phyloP scores from a whole-genome alignment of 2,329 filamentous ascomycete species.

The Annulohypoxylon truncatum region DNA sequence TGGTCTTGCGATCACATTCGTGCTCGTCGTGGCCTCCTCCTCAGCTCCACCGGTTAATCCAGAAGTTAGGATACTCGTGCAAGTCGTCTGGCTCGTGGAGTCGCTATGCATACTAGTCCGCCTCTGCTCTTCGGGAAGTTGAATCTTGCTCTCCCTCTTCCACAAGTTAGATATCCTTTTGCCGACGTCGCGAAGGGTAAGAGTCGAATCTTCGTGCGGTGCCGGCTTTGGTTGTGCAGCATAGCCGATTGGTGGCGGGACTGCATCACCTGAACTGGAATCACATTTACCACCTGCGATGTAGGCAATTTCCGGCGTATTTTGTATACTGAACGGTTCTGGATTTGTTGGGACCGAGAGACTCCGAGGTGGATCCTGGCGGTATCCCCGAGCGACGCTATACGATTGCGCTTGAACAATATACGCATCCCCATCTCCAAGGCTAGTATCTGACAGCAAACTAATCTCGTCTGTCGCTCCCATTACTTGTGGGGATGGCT shows the following conservation, averaged over 20 bases:
- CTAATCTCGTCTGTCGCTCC: conserved; percentile 41
- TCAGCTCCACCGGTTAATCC: conserved; percentile 44
- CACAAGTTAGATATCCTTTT: conserved; percentile 46
- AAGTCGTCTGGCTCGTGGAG: conserved; percentile 45
- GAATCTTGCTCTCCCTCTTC: conserved; percentile 42
- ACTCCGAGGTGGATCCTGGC: conserved; percentile 24
- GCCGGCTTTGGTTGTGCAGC: conserved; percentile 29
- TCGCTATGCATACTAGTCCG: conserved; percentile 45
- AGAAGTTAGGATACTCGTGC: conserved; percentile 49
- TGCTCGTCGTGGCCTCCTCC: conserved; percentile 44
- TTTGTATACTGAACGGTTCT: conserved; percentile 50
- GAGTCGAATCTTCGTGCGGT: conserved; percentile 33
- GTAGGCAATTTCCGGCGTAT: conserved; percentile 50
- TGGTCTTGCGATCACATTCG: conserved; percentile 45
- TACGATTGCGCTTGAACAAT: conserved; percentile 38
- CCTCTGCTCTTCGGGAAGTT: conserved; percentile 32
- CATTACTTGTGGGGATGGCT: conserved; percentile 9
- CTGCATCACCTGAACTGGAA: conserved; percentile 42
- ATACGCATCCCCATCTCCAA: conserved; percentile 42
- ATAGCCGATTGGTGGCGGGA: conserved; percentile 36
- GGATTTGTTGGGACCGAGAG: conserved; percentile 41
- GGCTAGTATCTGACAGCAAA: conserved; percentile 48
- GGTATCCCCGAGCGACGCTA: conserved; percentile 21
- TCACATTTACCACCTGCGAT: conserved; percentile 38
- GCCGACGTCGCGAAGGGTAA: conserved; percentile 37